Conservation (phyloP, 2,329 filamentous ascomycete genomes). For the Diaporthe batatas region DNA sequence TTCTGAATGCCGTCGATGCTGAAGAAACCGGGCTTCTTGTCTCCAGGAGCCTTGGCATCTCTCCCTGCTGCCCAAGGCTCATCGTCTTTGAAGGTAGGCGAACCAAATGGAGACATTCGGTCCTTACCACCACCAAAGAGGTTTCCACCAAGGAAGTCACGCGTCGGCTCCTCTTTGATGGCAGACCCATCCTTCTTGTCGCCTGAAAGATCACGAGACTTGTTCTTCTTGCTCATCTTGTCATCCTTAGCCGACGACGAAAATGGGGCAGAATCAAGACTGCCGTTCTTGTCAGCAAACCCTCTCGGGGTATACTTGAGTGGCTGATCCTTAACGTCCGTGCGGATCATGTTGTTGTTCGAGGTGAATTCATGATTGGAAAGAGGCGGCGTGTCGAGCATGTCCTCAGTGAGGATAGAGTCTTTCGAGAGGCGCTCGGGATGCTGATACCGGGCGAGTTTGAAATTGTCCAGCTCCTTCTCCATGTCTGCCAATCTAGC, state of each 20-base stretch:
- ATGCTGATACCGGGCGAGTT: neutral
- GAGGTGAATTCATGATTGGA: neutral
- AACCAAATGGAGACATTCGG: constrained; percentile 5
- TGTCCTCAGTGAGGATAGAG: neutral
- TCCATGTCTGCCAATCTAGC: neutral
- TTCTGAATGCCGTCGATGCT: neutral
- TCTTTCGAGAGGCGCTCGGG: neutral
- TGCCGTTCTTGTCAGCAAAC: neutral
- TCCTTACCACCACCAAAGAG: constrained; percentile 18
- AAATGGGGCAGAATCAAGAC: neutral
- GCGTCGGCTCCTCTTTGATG: neutral
- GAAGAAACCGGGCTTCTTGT: constrained; percentile 1
- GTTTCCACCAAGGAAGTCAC: neutral
- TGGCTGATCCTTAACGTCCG: neutral
- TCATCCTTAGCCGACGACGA: neutral
- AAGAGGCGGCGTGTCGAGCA: constrained; percentile 12
- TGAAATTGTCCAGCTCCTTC: constrained; percentile 3
- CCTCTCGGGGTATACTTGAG: neutral
- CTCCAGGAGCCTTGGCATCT: neutral
- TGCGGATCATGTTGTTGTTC: neutral
- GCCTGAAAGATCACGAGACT: neutral
- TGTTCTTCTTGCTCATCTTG: constrained; percentile 25
- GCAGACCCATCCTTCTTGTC: neutral
- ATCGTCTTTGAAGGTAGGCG: neutral
- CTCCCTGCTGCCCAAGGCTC: constrained; percentile 15